phyloP scores from a whole-genome alignment of 2,329 filamentous ascomycete genomes.

The Hymenoscyphus salicellus region DNA sequence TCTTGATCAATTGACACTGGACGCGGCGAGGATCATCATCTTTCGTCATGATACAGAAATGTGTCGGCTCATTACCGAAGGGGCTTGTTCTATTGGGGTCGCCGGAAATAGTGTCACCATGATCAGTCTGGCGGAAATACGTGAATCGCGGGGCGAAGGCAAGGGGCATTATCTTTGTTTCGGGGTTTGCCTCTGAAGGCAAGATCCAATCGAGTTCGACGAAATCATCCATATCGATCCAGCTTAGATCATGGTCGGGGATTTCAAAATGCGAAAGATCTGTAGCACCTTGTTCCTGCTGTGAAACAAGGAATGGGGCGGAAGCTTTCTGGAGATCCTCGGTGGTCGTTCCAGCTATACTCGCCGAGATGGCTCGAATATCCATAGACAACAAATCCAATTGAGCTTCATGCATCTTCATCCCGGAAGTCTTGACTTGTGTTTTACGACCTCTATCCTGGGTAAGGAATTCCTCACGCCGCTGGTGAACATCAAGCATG shows the following conservation, averaged over 20 bases:
- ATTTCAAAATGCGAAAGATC: slow-evolving; percentile 90
- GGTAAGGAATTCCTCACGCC: slow-evolving; percentile 86
- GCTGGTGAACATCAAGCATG: slow-evolving; percentile 92
- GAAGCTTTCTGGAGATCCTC: slow-evolving; percentile 69
- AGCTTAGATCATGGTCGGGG: slow-evolving; percentile 89
- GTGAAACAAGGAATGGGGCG: slow-evolving; percentile 47
- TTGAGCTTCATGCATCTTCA: slow-evolving; percentile 94
- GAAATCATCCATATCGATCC: slow-evolving; percentile 99
- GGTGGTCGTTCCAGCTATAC: slow-evolving; percentile 73
- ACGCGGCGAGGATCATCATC: slow-evolving; percentile 86
- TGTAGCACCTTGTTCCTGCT: slow-evolving; percentile 55
- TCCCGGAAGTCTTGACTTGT: slow-evolving; percentile 79
- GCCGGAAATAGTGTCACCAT: slow-evolving; percentile 73
- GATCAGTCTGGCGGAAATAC: slow-evolving; percentile 95
- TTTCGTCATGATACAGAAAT: slow-evolving; percentile 91
- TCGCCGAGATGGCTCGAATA: slow-evolving; percentile 88
- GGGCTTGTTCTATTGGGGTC: slow-evolving; percentile 80
- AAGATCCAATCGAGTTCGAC: slow-evolving; percentile 96
- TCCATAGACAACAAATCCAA: slow-evolving; percentile 89
- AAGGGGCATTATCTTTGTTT: slow-evolving; percentile 90
- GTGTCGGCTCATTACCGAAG: slow-evolving; percentile 90
- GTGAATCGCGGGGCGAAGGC: slow-evolving; percentile 93
- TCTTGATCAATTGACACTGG: slow-evolving; percentile 79
- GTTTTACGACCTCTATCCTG: slow-evolving; percentile 73
- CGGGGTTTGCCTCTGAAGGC: slow-evolving; percentile 82